Base-by-base conservation (phyloP, 176 grass and related monocot genomes). In the Cenchrus americanus region DNA sequence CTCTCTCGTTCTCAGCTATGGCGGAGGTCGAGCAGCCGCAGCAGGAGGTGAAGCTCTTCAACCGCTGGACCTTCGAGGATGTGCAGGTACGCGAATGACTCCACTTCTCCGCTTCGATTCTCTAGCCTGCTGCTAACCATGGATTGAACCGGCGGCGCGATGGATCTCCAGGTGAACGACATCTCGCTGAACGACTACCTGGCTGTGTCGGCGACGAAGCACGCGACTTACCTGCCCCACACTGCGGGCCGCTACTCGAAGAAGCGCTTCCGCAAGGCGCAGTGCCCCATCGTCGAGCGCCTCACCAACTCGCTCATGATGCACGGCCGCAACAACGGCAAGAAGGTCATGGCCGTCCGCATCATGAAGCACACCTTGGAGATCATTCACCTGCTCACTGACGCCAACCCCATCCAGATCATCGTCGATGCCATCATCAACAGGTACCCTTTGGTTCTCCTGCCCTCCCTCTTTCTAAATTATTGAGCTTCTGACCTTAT, bases 221-320 rank as follows among this genome's bases (percentile, higher is more conserved):
- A 93, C 22, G 85, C 88, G 13, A 93, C 82, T 9, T 90, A 90
- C 60, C 85, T 90, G 64, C 91, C 91, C 10, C 91, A 93, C 80
- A 90, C 91, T 15, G 91, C 91, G 6, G 91, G 91, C 7, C 53
- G 88, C 64, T 93, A 93, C 63, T 90, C 91, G 0, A 88, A 42
- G 5, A 93, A 93, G 88, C 82, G 91, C 64, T 93, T 93, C 71
- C 79, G 85, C 30, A 93, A 90, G 91, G 88, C 91, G 18, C 88
- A 93, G 27, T 93, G 91, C 88, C 88, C 91, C 11, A 90, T 93
- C 62, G 22, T 90, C 9, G 91, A 93, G 78, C 83, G 91, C 40
- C 66, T 93, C 34, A 93, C 91, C 3, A 93, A 93, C 80, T 90
- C 91, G 5, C 78, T 93, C 21, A 93, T 93, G 91, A 93, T 93